Base-by-base conservation (phyloP, 352 stramenopile genomes). In the Globisporangium echinulatum region DNA sequence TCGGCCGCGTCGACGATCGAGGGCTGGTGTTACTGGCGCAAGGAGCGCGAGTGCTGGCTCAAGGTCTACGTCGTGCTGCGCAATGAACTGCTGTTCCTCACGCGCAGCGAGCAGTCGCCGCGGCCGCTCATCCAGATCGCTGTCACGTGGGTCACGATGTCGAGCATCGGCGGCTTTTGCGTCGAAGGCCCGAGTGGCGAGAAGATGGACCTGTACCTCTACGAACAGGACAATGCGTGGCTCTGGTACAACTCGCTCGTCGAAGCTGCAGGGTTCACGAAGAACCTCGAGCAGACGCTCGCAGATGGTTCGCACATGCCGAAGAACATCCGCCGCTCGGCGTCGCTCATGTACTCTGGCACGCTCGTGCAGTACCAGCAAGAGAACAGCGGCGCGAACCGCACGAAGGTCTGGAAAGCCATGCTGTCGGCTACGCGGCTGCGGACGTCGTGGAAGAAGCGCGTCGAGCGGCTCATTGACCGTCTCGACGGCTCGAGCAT, bases 1-100 rank as follows among this genome's bases (percentile, higher is more conserved):
- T 40, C 50, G 36, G 43, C 62, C 13, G 14, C 52, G 17, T 60
- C 52, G 49, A 62, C 66, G 33, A 59, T 85, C 43, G 67, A 84
- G 50, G 79, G 74, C 43, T 91, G 82, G 82, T 86, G 89, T 72
- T 91, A 89, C 71, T 91, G 82, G 82, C 79, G 79, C 49, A 79
- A 72, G 55, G 75, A 78, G 54, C 54, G 51, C 47, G 68, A 79
- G 56, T 86, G 73, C 69, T 91, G 82, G 82, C 77, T 84, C 17
- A 81, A 81, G 14, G 72, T 78, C 25, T 81, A 67, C 48, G 72
- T 58, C 2, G 72, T 81, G 42, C 53, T 81, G 52, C 63, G 65
- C 37, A 75, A 78, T 51, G 67, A 81, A 58, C 78, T 81, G 46
- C 33, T 78, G 42, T 52, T 81, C 10, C 49, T 81, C 17, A 78